These are phyloP conservation scores for Lobosporangium transversale DNA, from an alignment of 192 early-diverging fungal species.

Conservation along the genomic window DNA sequence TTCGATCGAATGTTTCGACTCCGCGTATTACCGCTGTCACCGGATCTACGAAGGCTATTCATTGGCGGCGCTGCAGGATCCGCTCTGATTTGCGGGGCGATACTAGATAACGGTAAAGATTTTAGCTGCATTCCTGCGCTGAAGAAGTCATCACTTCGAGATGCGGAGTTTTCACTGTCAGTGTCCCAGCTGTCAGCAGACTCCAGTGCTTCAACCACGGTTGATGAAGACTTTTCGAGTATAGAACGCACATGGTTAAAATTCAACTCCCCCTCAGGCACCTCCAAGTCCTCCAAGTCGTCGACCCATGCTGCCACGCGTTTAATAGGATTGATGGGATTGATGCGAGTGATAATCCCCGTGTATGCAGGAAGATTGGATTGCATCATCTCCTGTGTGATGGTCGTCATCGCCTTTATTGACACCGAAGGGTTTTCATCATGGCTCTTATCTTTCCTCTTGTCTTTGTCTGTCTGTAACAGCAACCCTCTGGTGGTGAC, in stretches of 20 bases:
- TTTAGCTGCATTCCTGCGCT: background rate
- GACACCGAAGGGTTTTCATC: slow-evolving; percentile 6
- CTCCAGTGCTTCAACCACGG: slow-evolving; percentile 15
- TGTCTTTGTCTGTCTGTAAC: slow-evolving; percentile 1
- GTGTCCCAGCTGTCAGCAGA: slow-evolving; percentile 33
- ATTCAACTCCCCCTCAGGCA: slow-evolving; percentile 39
- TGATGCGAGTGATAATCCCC: slow-evolving; percentile 43
- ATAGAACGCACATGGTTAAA: slow-evolving; percentile 31
- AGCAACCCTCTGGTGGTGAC: slow-evolving; percentile 13
- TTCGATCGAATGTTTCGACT: background rate
- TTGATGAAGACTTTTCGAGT: slow-evolving; percentile 25
- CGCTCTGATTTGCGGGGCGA: background rate
- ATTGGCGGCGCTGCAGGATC: background rate
- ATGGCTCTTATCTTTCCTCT: background rate
- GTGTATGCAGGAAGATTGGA: slow-evolving; percentile 30
- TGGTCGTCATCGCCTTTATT: slow-evolving; percentile 32
- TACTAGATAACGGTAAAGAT: background rate
- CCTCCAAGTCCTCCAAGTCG: slow-evolving; percentile 40
- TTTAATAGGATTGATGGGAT: slow-evolving; percentile 42
- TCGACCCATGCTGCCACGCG: slow-evolving; percentile 47
- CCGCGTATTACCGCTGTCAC: background rate
- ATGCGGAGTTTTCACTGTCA: slow-evolving; percentile 21
- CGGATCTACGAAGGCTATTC: background rate
- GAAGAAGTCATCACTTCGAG: background rate
- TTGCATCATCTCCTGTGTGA: slow-evolving; percentile 48